These are phyloP conservation scores for Raddia guianensis DNA, from an alignment of 176 grass and related monocot genomes.

Conservation along the genomic window DNA sequence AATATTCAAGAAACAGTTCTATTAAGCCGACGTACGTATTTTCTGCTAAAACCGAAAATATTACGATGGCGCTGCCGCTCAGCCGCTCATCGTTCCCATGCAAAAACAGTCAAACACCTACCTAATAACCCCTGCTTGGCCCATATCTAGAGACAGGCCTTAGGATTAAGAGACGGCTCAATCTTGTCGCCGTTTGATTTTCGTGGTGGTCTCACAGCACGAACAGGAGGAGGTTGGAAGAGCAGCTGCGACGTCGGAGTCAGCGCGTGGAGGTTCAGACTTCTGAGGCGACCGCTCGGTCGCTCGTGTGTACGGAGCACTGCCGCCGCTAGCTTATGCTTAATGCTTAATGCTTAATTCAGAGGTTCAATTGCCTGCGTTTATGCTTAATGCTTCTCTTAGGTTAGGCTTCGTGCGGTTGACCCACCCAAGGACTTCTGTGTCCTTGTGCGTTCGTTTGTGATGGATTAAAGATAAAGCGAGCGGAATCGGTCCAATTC, in stretches of 20 bases:
- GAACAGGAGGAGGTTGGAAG: neutral
- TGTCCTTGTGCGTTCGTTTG: neutral
- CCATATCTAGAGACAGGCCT: too few species aligned
- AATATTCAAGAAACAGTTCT: too few species aligned
- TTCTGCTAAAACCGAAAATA: too few species aligned
- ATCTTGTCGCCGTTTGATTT: too few species aligned
- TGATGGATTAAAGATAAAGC: neutral
- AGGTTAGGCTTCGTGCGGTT: neutral
- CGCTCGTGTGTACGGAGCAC: neutral
- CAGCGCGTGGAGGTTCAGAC: neutral
- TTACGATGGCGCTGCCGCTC: too few species aligned
- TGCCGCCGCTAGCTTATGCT: neutral
- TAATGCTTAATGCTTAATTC: neutral
- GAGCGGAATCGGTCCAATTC: neutral
- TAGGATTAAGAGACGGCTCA: too few species aligned
- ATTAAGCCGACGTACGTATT: too few species aligned
- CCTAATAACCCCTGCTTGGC: too few species aligned
- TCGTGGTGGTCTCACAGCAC: neutral
- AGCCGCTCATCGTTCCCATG: too few species aligned
- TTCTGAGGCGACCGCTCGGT: neutral
- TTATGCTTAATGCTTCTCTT: conserved; percentile 2
- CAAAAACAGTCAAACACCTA: too few species aligned
- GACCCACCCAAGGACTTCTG: neutral
- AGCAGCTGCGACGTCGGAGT: conserved; percentile 10
- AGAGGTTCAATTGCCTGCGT: neutral